These are phyloP conservation scores for Echria macrotheca DNA, from an alignment of 495 filamentous ascomycete genomes.

Conservation along the genomic window DNA sequence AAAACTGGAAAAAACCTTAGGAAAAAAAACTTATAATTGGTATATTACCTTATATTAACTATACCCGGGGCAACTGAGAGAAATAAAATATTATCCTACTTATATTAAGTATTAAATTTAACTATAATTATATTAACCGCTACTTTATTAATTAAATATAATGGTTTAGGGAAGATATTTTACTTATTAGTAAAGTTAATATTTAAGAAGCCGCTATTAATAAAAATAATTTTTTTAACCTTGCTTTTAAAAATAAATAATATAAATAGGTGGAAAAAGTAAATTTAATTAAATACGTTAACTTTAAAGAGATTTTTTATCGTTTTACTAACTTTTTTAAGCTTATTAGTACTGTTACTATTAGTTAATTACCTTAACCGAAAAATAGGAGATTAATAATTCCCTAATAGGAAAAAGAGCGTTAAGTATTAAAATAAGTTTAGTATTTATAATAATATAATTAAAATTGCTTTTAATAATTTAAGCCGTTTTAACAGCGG, in stretches of 20 bases:
- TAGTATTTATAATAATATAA: constrained; percentile 50
- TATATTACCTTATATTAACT: constrained; percentile 36
- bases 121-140: constrained; percentile 40
- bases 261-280: constrained; percentile 48
- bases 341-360: constrained; percentile 22
- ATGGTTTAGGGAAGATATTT: constrained; percentile 17
- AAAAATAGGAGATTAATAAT: constrained; percentile 11
- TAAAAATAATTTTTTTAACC: constrained; percentile 50
- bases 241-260: constrained; percentile 46
- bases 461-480: constrained; percentile 43
- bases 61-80: constrained; percentile 44
- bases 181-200: constrained; percentile 21
- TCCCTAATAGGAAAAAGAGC: constrained; percentile 17
- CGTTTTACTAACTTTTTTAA: constrained; percentile 22
- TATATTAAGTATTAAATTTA: constrained; percentile 48
- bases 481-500: constrained; percentile 22
- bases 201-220: constrained; percentile 45
- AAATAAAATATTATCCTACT: constrained; percentile 47
- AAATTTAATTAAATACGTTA: constrained; percentile 47
- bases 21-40: constrained; percentile 19
- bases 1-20: too few species aligned
- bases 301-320: constrained; percentile 31
- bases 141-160: constrained; percentile 36
- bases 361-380: not conserved
- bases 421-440: constrained; percentile 20